Base-by-base conservation (phyloP, 2,329 filamentous ascomycete genomes). In the Colletotrichum sublineola region DNA sequence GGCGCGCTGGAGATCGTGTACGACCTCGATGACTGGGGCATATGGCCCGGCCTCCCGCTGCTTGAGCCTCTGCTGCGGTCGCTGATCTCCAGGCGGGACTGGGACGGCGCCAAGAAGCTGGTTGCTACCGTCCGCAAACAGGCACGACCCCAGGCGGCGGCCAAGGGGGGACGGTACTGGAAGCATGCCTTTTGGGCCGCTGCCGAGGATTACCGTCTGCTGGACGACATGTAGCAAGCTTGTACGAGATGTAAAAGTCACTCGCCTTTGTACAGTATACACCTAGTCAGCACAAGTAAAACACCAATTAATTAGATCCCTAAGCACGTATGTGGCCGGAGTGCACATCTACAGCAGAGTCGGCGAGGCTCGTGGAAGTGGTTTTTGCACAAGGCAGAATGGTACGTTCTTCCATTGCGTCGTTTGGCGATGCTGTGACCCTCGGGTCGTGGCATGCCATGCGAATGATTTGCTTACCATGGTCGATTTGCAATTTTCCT, bases 161-260 rank as follows among this genome's bases (percentile, higher is more conserved):
- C 40, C 18, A 57, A 65, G 36, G 64, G 60, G 5, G 75, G 71
- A 46, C 79, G 84, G 71, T 83, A 82, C 68, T 87, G 85, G 83
- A 82, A 77, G 55, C 86, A 88, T 70, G 81, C 83, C 65, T 88
- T 88, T 74, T 89, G 87, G 86, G 82, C 81, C 69, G 68, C 86
- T 61, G 86, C 85, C 20, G 76, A 79, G 69, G 78, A 83, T 48
- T 77, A 83, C 42, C 81, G 82, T 0, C 74, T 88, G 60, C 56
- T 87, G 24, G 74, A 77, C 38, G 63, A 69, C 1, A 38, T 42
- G 18, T 57, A 58, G n/a, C 52, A 20, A 14, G 31, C 15, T 31
- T 33, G 12, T 48, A 44, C 52, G 24, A 44, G 7, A 12, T 24
- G 50, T 36, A 20, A 29, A 3, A 7, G 40, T 3, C 64, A 15